Conservation (phyloP, 2,329 filamentous ascomycete species). For the Tolypocladium album region DNA sequence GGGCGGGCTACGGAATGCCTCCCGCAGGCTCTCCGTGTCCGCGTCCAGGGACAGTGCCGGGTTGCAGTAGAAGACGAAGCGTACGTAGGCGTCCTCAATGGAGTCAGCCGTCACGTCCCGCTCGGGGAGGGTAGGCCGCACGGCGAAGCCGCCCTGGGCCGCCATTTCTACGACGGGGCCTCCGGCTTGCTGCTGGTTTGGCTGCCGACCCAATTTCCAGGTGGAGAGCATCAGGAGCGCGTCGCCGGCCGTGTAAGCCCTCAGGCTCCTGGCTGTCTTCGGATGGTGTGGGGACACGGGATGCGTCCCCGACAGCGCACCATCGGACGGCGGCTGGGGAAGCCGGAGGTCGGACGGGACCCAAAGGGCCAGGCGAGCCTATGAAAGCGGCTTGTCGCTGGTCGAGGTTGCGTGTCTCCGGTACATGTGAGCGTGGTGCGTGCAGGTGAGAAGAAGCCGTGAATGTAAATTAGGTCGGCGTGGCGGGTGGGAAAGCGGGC, state of each 20-base stretch:
- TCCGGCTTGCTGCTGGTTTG: slow-evolving; percentile 3
- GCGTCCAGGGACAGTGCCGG: slow-evolving; percentile 58
- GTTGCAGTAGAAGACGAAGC: slow-evolving; percentile 86
- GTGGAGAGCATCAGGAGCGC: neutral
- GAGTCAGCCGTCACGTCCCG: slow-evolving; percentile 56
- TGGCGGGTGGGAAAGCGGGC: neutral
- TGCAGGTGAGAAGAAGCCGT: neutral
- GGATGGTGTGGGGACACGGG: neutral
- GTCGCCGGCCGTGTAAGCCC: neutral
- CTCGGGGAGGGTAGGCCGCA: slow-evolving; percentile 43
- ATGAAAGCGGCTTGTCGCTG: neutral
- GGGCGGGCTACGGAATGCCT: slow-evolving; percentile 68
- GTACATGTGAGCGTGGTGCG: neutral
- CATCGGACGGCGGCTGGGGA: neutral
- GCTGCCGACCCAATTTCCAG: neutral
- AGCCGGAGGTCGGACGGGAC: neutral
- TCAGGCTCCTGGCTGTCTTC: neutral
- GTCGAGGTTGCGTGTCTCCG: neutral
- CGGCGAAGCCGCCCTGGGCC: slow-evolving; percentile 2
- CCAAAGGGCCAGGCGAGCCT: neutral
- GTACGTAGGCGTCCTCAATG: slow-evolving; percentile 73
- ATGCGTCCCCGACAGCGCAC: neutral
- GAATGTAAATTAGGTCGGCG: slow-evolving; percentile 3
- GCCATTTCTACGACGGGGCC: neutral
- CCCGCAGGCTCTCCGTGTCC: slow-evolving; percentile 61